Conservation (phyloP, 768 basidiomycete species). For the Kondoa malvinella region DNA sequence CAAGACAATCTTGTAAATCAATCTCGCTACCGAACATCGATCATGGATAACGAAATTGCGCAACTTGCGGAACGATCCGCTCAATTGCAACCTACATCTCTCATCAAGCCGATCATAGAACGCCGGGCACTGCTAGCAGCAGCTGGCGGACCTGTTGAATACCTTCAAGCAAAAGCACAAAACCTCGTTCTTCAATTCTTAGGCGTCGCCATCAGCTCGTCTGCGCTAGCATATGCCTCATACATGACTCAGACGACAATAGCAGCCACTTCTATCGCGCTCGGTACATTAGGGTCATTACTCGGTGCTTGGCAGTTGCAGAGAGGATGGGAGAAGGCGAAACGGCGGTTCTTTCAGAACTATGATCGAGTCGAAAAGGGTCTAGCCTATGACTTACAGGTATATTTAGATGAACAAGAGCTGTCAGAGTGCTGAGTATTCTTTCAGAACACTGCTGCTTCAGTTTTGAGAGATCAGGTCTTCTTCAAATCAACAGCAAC, state of each 20-base stretch:
- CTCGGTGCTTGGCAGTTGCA: conserved; percentile 22
- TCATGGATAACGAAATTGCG: neutral
- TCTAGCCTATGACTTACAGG: conserved; percentile 14
- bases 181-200: conserved; percentile 10
- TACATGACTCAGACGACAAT: conserved; percentile 6
- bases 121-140: conserved; percentile 21
- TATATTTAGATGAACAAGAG: neutral
- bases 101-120: conserved; percentile 14
- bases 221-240: conserved; percentile 3
- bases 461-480: conserved; percentile 8
- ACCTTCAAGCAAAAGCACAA: conserved; percentile 23
- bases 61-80: neutral
- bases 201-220: neutral
- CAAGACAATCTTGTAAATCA: neutral
- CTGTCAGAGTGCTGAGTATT: neutral
- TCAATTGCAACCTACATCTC: conserved; percentile 9
- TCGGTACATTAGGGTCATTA: conserved; percentile 16
- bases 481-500: conserved; percentile 11
- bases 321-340: conserved; percentile 20
- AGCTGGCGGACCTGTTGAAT: conserved; percentile 19
- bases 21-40: neutral
- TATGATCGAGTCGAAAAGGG: conserved; percentile 14
- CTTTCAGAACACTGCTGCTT: conserved; percentile 7
- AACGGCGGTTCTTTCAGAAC: conserved; percentile 21
- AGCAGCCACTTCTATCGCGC: conserved; percentile 11